phyloP scores from a whole-genome alignment of 1,284 basidiomycete species.

The Termitomyces sp. region DNA sequence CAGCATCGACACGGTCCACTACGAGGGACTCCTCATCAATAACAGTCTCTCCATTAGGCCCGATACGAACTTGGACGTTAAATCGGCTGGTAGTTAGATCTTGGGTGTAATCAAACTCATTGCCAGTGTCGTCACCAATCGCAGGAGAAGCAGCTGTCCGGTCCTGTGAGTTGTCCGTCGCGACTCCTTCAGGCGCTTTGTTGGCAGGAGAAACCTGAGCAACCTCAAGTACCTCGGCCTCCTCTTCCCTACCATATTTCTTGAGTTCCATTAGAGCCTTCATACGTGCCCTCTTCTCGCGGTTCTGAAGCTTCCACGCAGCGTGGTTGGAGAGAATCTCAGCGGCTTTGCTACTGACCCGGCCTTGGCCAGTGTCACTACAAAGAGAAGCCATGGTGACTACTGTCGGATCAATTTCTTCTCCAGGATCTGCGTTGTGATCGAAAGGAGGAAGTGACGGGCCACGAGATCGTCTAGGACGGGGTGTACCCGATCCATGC shows the following conservation, averaged over 20 bases:
- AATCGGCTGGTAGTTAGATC: conserved; percentile 61
- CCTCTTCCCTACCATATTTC: conserved; percentile 56
- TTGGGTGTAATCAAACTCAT: conserved; percentile 66
- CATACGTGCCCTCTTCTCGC: conserved; percentile 60
- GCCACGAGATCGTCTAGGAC: conserved; percentile 26
- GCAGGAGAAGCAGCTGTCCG: conserved; percentile 4
- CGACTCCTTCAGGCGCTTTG: conserved; percentile 7
- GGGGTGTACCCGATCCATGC: conserved; percentile 20
- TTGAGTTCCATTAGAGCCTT: conserved; percentile 59
- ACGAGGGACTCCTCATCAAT: conserved; percentile 77
- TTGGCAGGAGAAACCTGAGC: conserved; percentile 17
- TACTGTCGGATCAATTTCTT: conserved; percentile 69
- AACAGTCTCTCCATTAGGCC: conserved; percentile 75
- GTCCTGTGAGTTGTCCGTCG: conserved; percentile 13
- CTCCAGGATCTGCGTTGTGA: conserved; percentile 57
- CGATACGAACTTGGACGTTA: conserved; percentile 77
- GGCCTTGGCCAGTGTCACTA: conserved; percentile 66
- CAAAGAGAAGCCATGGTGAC: conserved; percentile 76
- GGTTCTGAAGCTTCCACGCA: conserved; percentile 60
- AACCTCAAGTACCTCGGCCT: conserved; percentile 40
- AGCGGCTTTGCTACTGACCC: conserved; percentile 65
- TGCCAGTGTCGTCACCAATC: conserved; percentile 36
- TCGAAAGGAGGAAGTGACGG: conserved; percentile 51
- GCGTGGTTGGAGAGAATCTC: conserved; percentile 65
- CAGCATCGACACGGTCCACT: conserved; percentile 63